Percentiles rank a stretch among this genome's conserved stretches.
These are phyloP conservation scores for Aspergillus intermedius DNA, from an alignment of 2,329 filamentous ascomycete species.

Conservation along the genomic window DNA sequence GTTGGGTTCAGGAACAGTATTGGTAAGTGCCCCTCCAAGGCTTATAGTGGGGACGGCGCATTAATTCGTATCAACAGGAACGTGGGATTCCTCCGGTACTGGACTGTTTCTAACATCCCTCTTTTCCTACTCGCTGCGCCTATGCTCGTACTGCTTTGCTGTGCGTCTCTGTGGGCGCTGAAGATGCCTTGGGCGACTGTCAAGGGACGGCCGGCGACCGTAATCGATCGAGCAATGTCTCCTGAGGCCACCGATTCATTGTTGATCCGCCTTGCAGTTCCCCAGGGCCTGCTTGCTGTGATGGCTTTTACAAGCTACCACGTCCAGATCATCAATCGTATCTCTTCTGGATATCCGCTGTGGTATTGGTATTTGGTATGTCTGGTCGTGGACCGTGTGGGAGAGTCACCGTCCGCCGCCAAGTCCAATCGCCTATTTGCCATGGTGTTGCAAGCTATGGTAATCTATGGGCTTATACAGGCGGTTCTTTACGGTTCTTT, in stretches of 20 bases:
- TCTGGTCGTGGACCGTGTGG: constrained; percentile 16
- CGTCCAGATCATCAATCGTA: constrained; percentile 84
- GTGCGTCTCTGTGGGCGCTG: constrained; percentile 51
- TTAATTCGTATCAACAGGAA: constrained; percentile 55
- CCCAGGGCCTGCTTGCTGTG: constrained; percentile 64
- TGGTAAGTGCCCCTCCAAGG: constrained; percentile 58
- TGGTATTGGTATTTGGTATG: constrained; percentile 80
- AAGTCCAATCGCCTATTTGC: constrained; percentile 16
- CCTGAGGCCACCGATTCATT: constrained; percentile 20
- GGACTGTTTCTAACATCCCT: constrained; percentile 78
- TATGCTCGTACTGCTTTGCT: constrained; percentile 61
- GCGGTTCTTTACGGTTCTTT: constrained; percentile 81
- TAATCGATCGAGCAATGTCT: constrained; percentile 4
- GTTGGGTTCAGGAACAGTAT: constrained; percentile 81
- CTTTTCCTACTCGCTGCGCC: constrained; percentile 79
- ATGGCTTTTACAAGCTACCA: constrained; percentile 77
- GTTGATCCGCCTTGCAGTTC: constrained; percentile 56
- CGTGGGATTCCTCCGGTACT: constrained; percentile 81
- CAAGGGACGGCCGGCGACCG: constrained; percentile 8
- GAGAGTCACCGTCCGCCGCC: constrained; percentile 3
- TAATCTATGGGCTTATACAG: constrained; percentile 78
- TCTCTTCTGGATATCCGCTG: constrained; percentile 79
- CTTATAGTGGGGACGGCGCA: neutral
- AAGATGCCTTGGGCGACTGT: constrained; percentile 13
- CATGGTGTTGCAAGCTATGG: constrained; percentile 58